Conservation (phyloP, 2,329 filamentous ascomycete species). For the Chaetomiaceae sp. region DNA sequence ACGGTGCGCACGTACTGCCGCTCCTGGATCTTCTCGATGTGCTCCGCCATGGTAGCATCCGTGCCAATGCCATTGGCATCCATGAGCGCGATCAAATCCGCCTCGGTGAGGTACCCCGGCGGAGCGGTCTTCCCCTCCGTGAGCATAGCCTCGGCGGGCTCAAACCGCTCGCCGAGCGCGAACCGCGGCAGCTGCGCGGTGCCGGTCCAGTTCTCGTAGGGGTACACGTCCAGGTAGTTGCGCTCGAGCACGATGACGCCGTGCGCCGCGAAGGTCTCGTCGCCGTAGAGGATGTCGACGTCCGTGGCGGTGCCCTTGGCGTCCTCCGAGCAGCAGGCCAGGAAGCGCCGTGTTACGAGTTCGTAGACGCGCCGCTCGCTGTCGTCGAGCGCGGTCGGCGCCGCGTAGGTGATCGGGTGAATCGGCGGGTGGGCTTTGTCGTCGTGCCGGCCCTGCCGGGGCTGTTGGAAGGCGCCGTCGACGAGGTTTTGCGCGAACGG, state of each 20-base stretch:
- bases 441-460: constrained; percentile 78
- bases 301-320: constrained; percentile 82
- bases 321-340: constrained; percentile 94
- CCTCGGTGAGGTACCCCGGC: constrained; percentile 85
- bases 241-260: constrained; percentile 79
- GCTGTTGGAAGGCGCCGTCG: constrained; percentile 71
- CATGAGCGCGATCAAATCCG: constrained; percentile 93
- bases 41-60: constrained; percentile 97
- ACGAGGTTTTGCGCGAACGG: constrained; percentile 69
- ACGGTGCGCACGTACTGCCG: constrained; percentile 73
- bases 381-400: constrained; percentile 54
- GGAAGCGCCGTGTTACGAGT: constrained; percentile 83
- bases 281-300: constrained; percentile 76
- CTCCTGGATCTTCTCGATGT: constrained; percentile 92
- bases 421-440: constrained; percentile 98
- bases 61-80: constrained; percentile 98
- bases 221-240: constrained; percentile 93
- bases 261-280: constrained; percentile 73
- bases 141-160: constrained; percentile 83
- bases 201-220: constrained; percentile 94
- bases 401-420: constrained; percentile 84
- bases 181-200: constrained; percentile 77
- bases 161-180: constrained; percentile 70
- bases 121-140: constrained; percentile 83
- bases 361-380: constrained; percentile 80